Evolutionary conservation across 2,329 filamentous ascomycete genomes (phyloP).

Genomic region (Plenodomus biglobosus): DNA sequence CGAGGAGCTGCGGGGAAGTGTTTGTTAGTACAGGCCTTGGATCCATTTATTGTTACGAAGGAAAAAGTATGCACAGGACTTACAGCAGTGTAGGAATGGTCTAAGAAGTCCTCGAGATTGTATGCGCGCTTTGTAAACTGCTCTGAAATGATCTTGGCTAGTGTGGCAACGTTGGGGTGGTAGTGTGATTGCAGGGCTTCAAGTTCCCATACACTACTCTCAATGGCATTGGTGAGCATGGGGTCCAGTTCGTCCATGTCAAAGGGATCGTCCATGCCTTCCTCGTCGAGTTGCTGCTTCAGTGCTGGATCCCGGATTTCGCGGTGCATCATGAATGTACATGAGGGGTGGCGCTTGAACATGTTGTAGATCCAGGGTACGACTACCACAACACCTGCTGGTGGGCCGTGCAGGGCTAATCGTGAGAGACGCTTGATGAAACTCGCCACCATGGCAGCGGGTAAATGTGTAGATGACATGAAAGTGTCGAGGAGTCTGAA

Average conservation of each 20-base stretch:
- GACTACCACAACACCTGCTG: slow-evolving; percentile 82
- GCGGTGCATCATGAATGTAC: slow-evolving; percentile 95
- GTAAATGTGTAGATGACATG: slow-evolving; percentile 86
- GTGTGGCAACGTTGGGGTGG: slow-evolving; percentile 92
- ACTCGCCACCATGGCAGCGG: slow-evolving; percentile 85
- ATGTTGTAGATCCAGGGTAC: slow-evolving; percentile 96
- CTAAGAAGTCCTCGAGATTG: slow-evolving; percentile 94
- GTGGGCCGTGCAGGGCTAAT: slow-evolving; percentile 82
- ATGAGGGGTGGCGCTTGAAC: slow-evolving; percentile 83
- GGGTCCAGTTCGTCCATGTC: slow-evolving; percentile 74
- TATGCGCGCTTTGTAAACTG: slow-evolving; percentile 97
- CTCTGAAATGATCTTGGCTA: slow-evolving; percentile 90
- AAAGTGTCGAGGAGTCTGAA: slow-evolving; percentile 92
- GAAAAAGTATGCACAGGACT: slow-evolving; percentile 45
- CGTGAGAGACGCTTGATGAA: slow-evolving; percentile 93
- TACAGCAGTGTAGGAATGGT: slow-evolving; percentile 85
- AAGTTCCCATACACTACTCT: slow-evolving; percentile 93
- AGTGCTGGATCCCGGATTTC: slow-evolving; percentile 61
- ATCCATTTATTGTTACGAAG: too few relatives aligned
- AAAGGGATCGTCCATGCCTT: slow-evolving; percentile 75
- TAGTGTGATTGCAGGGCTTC: slow-evolving; percentile 90
- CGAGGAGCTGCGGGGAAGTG: slow-evolving; percentile 67
- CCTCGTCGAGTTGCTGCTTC: slow-evolving; percentile 61
- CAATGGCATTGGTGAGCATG: slow-evolving; percentile 81
- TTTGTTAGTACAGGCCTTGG: too few relatives aligned